Percentiles rank a stretch among this genome's conserved stretches.
Conservation (phyloP, 768 basidiomycete species). For the Rubroboletus satanas region DNA sequence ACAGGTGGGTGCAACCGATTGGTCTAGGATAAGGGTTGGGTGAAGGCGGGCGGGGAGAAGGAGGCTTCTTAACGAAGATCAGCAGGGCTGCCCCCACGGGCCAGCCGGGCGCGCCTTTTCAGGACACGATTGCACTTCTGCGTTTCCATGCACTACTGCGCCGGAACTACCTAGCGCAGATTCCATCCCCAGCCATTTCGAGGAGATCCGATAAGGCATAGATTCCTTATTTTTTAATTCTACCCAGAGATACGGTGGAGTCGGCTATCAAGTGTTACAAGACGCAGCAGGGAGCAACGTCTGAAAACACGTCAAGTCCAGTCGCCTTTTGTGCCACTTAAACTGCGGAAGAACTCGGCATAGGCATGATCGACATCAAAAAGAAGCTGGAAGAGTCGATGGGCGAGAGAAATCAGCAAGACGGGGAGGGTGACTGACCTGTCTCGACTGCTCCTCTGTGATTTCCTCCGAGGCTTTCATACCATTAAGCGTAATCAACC, state of each 20-base stretch:
- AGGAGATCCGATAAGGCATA: no score
- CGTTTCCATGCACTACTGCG: no score
- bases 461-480: slow-evolving; percentile 98
- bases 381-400: slow-evolving; percentile 53
- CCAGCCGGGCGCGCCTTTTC: no score
- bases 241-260: not conserved
- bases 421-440: slow-evolving; percentile 44
- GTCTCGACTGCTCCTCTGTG: slow-evolving; percentile 90
- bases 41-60: no score
- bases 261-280: not conserved
- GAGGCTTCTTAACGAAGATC: no score
- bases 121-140: no score
- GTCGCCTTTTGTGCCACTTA: slow-evolving; percentile 42
- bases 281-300: not conserved
- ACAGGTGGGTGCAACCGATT: no score
- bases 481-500: slow-evolving; percentile 93
- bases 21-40: no score
- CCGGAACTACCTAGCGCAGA: no score
- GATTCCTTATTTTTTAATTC: not conserved
- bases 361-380: slow-evolving; percentile 98
- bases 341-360: slow-evolving; percentile 83
- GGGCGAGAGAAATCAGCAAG: not conserved
- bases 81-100: no score
- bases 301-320: slow-evolving; percentile 13
- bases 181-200: no score